Evolutionary conservation across 2,329 filamentous ascomycete genomes (phyloP), one percentile per base, ranked within the genome.

Genomic region (Pseudogymnoascus sp.): DNA sequence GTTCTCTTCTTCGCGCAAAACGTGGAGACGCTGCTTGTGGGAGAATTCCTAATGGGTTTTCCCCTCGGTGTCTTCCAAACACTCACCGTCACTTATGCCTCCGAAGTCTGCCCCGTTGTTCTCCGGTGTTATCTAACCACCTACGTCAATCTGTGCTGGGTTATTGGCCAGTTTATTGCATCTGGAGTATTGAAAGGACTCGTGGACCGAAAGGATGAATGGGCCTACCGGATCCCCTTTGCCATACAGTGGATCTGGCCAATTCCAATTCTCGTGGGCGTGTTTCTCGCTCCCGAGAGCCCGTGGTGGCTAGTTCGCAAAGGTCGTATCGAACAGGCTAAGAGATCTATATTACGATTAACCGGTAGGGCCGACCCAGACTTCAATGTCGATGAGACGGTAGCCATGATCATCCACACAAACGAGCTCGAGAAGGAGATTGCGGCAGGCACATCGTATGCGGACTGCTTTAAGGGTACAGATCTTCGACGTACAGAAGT

Each of bases 81-180:
- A 2, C 67, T 69, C 28, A 68, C 68, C 4, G 66, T 62, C 7
- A 35, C 66, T 24, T 74, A 74, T 59, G 70, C 72, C 1, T 72
- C 66, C 6, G 72, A 75, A 8, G 71, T 75, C 1, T 70, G 69
- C 16, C 71, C 72, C n/a, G 70, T 70, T 7, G 66, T 69, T 7
- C 67, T 75, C 5, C 67, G 72, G 24, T 68, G 71, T 0, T 74
- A 74, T 50, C 66, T 69, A 33, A 69, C 62, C 2, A 82, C 81
- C 1, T 83, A 82, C 61, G 78, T 81, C 65, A 81, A 82, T 69
- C 76, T 82, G 65, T 83, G 81, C 75, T 84, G 81, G 81, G 80
- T 71, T 2, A 67, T 81, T 4, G 79, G 79, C 24, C 79, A 81
- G 66, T 69, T 81, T 59, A 77, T 81, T 61, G 78, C 77, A 22